phyloP scores from a whole-genome alignment of 1,284 basidiomycete species.

The Trichosporon faecale region DNA sequence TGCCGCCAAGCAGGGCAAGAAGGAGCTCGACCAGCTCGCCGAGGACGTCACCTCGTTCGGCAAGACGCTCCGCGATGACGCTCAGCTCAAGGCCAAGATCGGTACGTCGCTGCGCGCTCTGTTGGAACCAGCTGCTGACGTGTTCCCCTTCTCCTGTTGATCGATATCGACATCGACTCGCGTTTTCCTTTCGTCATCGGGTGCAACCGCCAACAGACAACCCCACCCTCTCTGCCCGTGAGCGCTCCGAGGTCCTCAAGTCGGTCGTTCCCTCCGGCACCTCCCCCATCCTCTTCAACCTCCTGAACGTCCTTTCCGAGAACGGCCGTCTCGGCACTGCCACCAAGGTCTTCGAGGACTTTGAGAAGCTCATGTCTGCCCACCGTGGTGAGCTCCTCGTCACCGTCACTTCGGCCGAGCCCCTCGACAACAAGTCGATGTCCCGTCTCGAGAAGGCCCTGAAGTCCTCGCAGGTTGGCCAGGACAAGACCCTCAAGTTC shows the following conservation, averaged over 20 bases:
- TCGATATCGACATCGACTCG: background rate
- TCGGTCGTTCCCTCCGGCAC: constrained; percentile 65
- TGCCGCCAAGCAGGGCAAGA: constrained; percentile 77
- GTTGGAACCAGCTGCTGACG: background rate
- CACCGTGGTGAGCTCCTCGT: constrained; percentile 94
- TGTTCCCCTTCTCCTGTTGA: background rate
- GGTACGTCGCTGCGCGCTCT: constrained; percentile 37
- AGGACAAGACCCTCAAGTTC: constrained; percentile 81
- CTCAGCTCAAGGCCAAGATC: constrained; percentile 59
- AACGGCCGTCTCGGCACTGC: constrained; percentile 88
- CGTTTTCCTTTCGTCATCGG: background rate
- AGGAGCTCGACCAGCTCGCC: constrained; percentile 61
- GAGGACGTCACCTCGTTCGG: constrained; percentile 76
- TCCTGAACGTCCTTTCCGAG: constrained; percentile 85
- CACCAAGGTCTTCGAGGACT: constrained; percentile 82
- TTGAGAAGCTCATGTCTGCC: constrained; percentile 81
- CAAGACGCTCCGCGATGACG: constrained; percentile 36
- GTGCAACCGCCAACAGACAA: constrained; percentile 56
- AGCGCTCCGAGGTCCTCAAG: constrained; percentile 69
- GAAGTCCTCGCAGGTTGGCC: constrained; percentile 77
- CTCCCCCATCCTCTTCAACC: constrained; percentile 82
- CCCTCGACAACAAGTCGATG: constrained; percentile 68
- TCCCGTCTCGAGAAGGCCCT: constrained; percentile 76
- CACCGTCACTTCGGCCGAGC: constrained; percentile 79
- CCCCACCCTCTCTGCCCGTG: constrained; percentile 79